Evolutionary conservation across 2,329 filamentous ascomycete species (phyloP).

Genomic region (Ophiostoma ips): DNA sequence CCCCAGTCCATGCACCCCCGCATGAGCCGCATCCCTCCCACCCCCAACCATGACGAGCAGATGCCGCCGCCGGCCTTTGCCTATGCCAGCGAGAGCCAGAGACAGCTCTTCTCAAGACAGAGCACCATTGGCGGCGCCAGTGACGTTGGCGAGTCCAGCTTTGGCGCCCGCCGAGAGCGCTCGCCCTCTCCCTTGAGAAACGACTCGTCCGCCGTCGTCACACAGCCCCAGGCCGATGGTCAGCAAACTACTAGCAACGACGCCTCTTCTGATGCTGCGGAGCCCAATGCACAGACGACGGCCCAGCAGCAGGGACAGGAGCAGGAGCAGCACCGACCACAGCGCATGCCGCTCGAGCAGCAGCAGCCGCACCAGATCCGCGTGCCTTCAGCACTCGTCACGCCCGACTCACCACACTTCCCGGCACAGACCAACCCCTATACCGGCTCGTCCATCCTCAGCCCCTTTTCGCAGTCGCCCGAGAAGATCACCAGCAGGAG

Average conservation of each 20-base stretch:
- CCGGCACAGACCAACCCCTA: conserved; percentile 19
- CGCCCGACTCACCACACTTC: conserved; percentile 2
- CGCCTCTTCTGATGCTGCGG: background rate
- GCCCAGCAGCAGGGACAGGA: background rate
- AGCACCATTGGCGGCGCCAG: conserved; percentile 19
- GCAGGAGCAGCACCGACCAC: background rate
- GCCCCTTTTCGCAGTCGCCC: conserved; percentile 23
- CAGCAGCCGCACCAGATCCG: background rate
- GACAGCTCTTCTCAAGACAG: background rate
- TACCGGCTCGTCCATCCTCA: conserved; percentile 12
- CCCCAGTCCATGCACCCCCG: conserved; percentile 64
- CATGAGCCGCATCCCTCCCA: conserved; percentile 49
- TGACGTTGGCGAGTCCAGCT: conserved; percentile 27
- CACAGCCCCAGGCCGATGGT: too few relatives aligned
- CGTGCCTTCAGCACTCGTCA: background rate
- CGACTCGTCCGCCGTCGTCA: too few relatives aligned
- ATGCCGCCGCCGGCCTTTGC: conserved; percentile 32
- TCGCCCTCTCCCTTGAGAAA: conserved; percentile 37
- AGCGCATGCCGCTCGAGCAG: background rate
- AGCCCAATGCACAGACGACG: background rate
- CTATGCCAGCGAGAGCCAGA: conserved; percentile 26
- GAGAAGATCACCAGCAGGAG: conserved; percentile 26
- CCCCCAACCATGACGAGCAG: conserved; percentile 25
- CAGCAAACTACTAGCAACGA: too few relatives aligned
- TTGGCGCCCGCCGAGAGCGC: conserved; percentile 42